Base-by-base conservation (phyloP, 2,329 filamentous ascomycete genomes). In the Penicillium sp. region DNA sequence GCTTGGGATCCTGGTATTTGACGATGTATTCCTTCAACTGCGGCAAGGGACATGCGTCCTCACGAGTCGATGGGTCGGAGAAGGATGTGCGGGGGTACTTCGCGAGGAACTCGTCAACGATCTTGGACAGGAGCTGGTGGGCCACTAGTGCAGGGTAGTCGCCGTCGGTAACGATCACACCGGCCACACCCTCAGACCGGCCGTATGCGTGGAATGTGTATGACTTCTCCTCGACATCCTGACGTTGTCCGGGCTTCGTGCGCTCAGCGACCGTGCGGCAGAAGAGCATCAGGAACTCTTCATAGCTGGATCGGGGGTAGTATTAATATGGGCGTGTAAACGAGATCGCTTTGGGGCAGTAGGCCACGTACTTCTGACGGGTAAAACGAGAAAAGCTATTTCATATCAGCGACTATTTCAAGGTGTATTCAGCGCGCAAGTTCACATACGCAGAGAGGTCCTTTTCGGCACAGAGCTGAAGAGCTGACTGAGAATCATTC, bases 211-310 rank as follows among this genome's bases (percentile, higher is more conserved):
- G 90, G 76, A 93, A 90, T 55, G 70, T 74, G 64, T 76, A 76
- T 46, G 63, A 69, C 62, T 71, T 74, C 61, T 77, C 74, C 49
- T 96, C 89, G 55, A 96, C 87, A 72, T 92, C 90, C 76, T 96
- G 90, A 73, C 91, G 83, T 76, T 92, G 87, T 54, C 90, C 91
- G n/a, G 88, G 85, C 58, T 82, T 82, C 59, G 91, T 96, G 67
- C 90, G 84, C 78, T 96, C 90, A 60, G 93, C 93, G 49, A 97
- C 89, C 19, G 90, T 93, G 77, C 91, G 91, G 75, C 87, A 85
- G 79, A 96, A 93, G 69, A 96, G 81, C 55, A 87, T 89, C 87
- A 96, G 90, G 82, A 96, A 87, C 75, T 88, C 81, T 68, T 76
- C 76, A 73, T 86, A 81, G 71, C 81, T 81, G 51, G 22, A 27